Evolutionary conservation across 768 basidiomycete species (phyloP), one percentile per base, ranked within the genome.

Genomic region (Rhodotorula diobovata): DNA sequence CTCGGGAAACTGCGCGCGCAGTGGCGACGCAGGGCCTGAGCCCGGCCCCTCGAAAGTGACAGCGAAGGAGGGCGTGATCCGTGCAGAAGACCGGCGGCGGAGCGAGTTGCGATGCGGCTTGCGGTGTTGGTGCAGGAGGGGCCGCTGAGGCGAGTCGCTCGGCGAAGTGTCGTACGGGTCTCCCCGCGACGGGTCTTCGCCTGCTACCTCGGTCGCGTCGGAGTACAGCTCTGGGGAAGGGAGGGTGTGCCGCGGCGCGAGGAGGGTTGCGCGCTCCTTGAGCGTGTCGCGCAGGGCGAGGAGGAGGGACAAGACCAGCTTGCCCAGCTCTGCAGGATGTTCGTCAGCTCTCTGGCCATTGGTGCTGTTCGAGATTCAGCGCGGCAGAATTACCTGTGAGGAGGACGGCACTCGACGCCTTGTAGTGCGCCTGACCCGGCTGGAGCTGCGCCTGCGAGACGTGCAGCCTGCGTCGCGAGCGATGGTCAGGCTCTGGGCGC

Each of bases 391-490:
- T 41, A 77, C 76, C 76, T 4, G 76, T 77, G 28, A 75, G 21
- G 14, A 77, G 59, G 20, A 77, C 74, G 6, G 74, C 74, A 58
- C 76, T 77, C 32, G 76, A 74, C 23, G 76, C 74, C 61, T 73
- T 77, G 72, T 77, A 77, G 30, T 63, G 65, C 11, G 51, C 51
- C 23, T 75, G 74, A 18, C 72, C 76, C 25, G 66, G 73, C 11
- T n/a, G 30, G 45, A 66, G 46, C 51, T 64, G 35, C 2, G 72
- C 45, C 34, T 77, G 70, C 12, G 71, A 71, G 32, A 72, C 63
- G 25, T 75, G 70, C 23, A 74, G 39, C 8, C 73, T 75, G 65
- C 7, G 43, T n/a, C n/a, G n/a, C 32, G 20, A 35, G 4, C 8
- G 7, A 4, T 14, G 4, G 54, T 32, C 11, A 18, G 1, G 60